Percentiles rank a stretch among this genome's conserved stretches.
Conservation (phyloP, 169 alveolate genomes). For the Besnoitia besnoiti region DNA sequence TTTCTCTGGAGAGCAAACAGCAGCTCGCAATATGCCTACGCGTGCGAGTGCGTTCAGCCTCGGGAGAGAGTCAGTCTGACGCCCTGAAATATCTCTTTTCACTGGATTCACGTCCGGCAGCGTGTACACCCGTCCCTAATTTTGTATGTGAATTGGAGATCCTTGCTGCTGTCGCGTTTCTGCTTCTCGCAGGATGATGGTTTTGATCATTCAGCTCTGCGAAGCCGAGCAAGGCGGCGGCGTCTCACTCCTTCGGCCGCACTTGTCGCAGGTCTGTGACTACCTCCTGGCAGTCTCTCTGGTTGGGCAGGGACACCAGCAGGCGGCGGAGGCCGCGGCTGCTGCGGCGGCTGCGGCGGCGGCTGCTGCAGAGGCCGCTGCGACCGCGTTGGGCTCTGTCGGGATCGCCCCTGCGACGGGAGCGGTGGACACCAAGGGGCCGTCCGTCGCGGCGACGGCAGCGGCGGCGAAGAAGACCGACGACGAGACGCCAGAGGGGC, state of each 20-base stretch:
- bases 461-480: conserved; percentile 11
- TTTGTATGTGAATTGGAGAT: too few relatives aligned
- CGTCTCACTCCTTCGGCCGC: conserved; percentile 16
- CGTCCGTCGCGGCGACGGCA: conserved; percentile 38
- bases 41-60: too few relatives aligned
- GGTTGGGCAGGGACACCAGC: background rate
- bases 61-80: too few relatives aligned
- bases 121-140: too few relatives aligned
- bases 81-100: too few relatives aligned
- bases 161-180: too few relatives aligned
- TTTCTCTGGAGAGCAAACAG: too few relatives aligned
- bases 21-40: too few relatives aligned
- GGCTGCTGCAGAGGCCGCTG: conserved; percentile 45
- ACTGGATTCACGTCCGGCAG: too few relatives aligned
- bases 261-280: conserved; percentile 11
- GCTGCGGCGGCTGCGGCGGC: conserved; percentile 31
- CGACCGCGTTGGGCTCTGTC: background rate
- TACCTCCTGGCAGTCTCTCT: conserved; percentile 7
- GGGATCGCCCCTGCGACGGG: conserved; percentile 1
- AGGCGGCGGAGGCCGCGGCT: conserved; percentile 34
- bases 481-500: conserved; percentile 33
- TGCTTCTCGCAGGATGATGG: conserved; percentile 41
- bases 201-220: conserved; percentile 19
- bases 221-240: conserved; percentile 57
- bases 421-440: background rate